These are phyloP conservation scores for Exophiala aquamarina DNA, from an alignment of 2,329 filamentous ascomycete genomes.

Conservation along the genomic window DNA sequence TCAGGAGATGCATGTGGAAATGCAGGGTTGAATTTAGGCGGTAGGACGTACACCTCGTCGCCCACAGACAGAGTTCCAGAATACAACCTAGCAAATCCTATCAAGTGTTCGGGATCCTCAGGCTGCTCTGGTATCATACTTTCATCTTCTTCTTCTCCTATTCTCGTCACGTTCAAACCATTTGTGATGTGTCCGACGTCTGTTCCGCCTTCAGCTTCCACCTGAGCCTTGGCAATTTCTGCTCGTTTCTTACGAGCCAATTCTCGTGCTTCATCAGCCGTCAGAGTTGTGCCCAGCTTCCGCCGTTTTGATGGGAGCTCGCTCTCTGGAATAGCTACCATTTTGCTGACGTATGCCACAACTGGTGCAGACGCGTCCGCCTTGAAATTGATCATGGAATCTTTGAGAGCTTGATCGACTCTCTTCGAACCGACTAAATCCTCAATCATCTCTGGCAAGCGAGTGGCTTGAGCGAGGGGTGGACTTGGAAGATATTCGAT, in stretches of 20 bases:
- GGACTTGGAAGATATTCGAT: conserved; percentile 91
- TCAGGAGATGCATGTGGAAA: conserved; percentile 69
- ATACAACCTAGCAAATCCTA: conserved; percentile 92
- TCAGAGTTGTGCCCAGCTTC: conserved; percentile 65
- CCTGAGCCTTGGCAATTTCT: conserved; percentile 79
- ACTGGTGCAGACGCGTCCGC: conserved; percentile 70
- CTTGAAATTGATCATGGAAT: conserved; percentile 83
- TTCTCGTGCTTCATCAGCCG: conserved; percentile 85
- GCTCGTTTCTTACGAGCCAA: conserved; percentile 84
- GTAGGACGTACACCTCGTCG: conserved; percentile 85
- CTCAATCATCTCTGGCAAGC: conserved; percentile 76
- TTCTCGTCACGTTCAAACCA: conserved; percentile 53
- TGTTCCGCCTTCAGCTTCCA: conserved; percentile 58
- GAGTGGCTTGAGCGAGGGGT: conserved; percentile 71
- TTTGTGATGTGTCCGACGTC: conserved; percentile 62
- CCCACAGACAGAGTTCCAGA: conserved; percentile 88
- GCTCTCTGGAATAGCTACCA: conserved; percentile 92
- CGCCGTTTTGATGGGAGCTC: conserved; percentile 86
- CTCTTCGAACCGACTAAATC: conserved; percentile 73
- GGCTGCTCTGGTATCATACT: conserved; percentile 18
- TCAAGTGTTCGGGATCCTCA: conserved; percentile 78
- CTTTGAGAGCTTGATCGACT: conserved; percentile 67
- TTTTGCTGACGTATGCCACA: conserved; percentile 95
- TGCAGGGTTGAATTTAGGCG: conserved; percentile 88
- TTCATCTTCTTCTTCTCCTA: conserved; percentile 54